Conservation (phyloP, 2,329 filamentous ascomycete species). For the Sporothrix pallida region DNA sequence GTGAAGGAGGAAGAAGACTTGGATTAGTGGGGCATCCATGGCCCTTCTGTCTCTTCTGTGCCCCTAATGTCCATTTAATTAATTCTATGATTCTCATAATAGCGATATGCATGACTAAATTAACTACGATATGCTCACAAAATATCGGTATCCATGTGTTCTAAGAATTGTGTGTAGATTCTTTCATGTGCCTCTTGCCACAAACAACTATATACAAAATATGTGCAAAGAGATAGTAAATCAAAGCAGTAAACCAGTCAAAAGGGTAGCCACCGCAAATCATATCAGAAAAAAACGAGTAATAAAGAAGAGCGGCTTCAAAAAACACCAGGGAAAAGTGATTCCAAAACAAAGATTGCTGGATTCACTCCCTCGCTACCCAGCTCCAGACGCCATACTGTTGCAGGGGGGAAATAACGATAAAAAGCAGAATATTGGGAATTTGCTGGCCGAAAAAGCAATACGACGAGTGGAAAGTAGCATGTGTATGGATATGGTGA, state of each 20-base stretch:
- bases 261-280: neutral
- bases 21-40: neutral
- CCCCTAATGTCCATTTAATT: neutral
- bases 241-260: neutral
- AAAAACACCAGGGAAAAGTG: conserved; percentile 5
- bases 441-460: neutral
- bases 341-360: conserved; percentile 9
- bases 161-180: no score
- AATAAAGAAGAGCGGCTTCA: conserved; percentile 15
- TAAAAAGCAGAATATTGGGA: conserved; percentile 13
- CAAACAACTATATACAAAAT: conserved; percentile 13
- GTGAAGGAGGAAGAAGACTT: conserved; percentile 6
- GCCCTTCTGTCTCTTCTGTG: neutral
- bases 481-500: neutral
- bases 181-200: neutral
- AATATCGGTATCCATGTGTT: neutral
- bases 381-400: conserved; percentile 30
- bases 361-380: conserved; percentile 31
- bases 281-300: neutral
- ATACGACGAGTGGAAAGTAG: neutral
- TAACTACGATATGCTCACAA: neutral
- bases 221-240: neutral
- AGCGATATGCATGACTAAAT: neutral
- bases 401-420: neutral
- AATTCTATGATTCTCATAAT: neutral